Percentiles rank a stretch among this genome's conserved stretches.
These are phyloP conservation scores for Scheffersomyces lignosus DNA, from an alignment of 805 yeast species.

Conservation along the genomic window DNA sequence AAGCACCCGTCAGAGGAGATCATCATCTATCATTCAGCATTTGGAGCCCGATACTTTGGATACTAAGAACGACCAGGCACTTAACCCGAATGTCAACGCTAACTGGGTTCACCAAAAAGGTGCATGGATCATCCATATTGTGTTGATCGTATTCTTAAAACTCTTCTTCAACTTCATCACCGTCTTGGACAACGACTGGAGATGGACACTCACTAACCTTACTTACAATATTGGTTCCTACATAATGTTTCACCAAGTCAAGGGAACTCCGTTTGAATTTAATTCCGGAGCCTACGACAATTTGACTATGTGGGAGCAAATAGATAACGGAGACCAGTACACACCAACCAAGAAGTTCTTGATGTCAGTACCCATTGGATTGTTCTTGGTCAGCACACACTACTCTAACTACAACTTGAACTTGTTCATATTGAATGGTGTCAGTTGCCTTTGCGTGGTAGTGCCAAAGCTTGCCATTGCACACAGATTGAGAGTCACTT, in stretches of 20 bases:
- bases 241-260: constrained; percentile 94
- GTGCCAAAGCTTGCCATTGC: constrained; percentile 87
- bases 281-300: constrained; percentile 95
- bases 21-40: constrained; percentile 86
- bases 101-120: constrained; percentile 96
- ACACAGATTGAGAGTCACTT: constrained; percentile 73
- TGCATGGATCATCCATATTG: constrained; percentile 93
- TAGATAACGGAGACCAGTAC: constrained; percentile 92
- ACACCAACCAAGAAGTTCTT: constrained; percentile 95
- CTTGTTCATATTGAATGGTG: constrained; percentile 74
- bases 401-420: constrained; percentile 82
- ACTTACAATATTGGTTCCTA: constrained; percentile 90
- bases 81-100: constrained; percentile 88
- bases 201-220: constrained; percentile 92
- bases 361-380: constrained; percentile 86
- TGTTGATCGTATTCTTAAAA: constrained; percentile 72
- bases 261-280: constrained; percentile 97
- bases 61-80: constrained; percentile 86
- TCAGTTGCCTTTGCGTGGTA: constrained; percentile 82
- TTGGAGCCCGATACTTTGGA: constrained; percentile 91
- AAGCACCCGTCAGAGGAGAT: constrained; percentile 56
- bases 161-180: constrained; percentile 78
- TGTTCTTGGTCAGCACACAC: constrained; percentile 86
- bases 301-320: constrained; percentile 98
- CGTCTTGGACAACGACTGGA: constrained; percentile 75